Evolutionary conservation across 805 yeast genomes (phyloP), one percentile per base, ranked within the genome.

Genomic region (Hanseniaspora occidentalis): DNA sequence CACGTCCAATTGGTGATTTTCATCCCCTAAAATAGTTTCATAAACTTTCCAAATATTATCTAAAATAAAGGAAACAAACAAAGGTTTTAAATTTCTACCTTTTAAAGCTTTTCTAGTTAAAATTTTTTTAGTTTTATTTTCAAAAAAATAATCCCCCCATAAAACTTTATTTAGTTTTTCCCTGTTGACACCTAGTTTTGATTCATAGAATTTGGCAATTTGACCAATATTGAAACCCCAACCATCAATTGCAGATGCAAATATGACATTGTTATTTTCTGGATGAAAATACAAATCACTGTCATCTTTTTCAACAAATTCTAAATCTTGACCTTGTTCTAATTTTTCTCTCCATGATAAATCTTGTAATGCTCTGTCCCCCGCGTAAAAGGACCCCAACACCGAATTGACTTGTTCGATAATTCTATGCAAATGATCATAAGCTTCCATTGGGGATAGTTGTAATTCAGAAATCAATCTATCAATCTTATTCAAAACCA

Each of bases 151-250:
- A 54, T 89, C 96, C 29, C 98, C 98, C 97, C 97, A 92, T 4
- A 92, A 65, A n/a, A 86, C 85, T 52, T 83, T 82, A 43, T 79
- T 79, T 35, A 92, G 67, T 40, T 75, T 84, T 16, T 75, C 75
- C 46, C 86, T 77, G 47, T 84, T 82, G 48, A 89, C 80, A 0
- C 95, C 96, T 16, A 89, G 64, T 51, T 85, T 85, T 37, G 75
- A 74, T 61, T 81, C 92, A 56, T 85, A 84, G 25, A 92, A 76
- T 43, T 81, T 78, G 6, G 96, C 83, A 60, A 92, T 83, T 48
- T 92, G 95, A 39, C 84, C 75, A 38, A 92, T 68, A 34, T 84
- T 82, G 59, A 92, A 92, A 1, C 97, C 99, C 97, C 98, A 92
- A 10, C 97, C 97, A 61, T 92, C 98, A 16, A 82, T 68, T 1